Percentiles rank a stretch among this genome's conserved stretches.
phyloP scores from a whole-genome alignment of 306 rosid species.

The Castanospermum australe region DNA sequence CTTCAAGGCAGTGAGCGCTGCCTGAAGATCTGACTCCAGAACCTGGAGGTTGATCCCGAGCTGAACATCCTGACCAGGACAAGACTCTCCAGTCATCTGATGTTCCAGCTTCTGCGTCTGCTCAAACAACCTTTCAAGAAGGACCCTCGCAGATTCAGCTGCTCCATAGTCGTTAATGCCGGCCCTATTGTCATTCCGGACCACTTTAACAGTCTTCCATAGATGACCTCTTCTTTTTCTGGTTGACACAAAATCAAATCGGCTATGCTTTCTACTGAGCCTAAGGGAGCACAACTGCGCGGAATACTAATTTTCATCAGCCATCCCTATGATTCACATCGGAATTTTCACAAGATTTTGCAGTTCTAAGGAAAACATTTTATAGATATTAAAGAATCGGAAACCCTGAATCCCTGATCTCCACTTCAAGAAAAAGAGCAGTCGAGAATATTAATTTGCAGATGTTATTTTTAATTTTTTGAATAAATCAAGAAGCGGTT shows the following conservation, averaged over 20 bases:
- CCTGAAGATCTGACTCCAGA: constrained; percentile 71
- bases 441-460: constrained; percentile 6
- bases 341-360: neutral
- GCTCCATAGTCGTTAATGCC: constrained; percentile 55
- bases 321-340: neutral
- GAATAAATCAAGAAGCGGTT: too few relatives aligned
- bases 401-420: neutral
- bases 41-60: constrained; percentile 54
- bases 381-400: neutral
- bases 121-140: constrained; percentile 79
- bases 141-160: constrained; percentile 72
- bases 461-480: too few relatives aligned
- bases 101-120: constrained; percentile 78
- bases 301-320: too few relatives aligned
- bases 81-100: constrained; percentile 45
- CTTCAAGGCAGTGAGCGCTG: constrained; percentile 62
- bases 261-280: constrained; percentile 35
- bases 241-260: constrained; percentile 26
- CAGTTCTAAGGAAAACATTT: neutral
- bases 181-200: constrained; percentile 43
- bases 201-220: constrained; percentile 44
- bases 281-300: constrained; percentile 56
- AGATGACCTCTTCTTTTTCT: constrained; percentile 28
- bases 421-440: neutral
- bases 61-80: constrained; percentile 39